phyloP scores from a whole-genome alignment of 352 stramenopile genomes.

The Thalassiosira hispida region DNA sequence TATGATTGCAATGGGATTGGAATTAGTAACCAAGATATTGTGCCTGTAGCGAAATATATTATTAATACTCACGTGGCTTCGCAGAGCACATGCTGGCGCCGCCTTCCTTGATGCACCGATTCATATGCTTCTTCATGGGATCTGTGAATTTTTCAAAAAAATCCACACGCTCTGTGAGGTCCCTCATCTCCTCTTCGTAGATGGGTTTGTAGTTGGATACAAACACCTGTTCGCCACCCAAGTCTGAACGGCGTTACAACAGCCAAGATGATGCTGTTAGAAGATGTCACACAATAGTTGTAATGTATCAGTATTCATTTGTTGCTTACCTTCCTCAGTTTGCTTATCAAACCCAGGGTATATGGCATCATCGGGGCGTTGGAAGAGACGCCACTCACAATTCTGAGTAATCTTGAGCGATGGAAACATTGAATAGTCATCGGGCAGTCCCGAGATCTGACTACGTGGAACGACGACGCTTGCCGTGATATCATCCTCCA shows the following conservation, averaged over 20 bases:
- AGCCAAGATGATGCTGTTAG: too few species aligned
- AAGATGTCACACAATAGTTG: too few species aligned
- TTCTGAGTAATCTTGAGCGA: conserved; percentile 64
- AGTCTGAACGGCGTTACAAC: conserved; percentile 20
- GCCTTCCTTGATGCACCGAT: conserved; percentile 44
- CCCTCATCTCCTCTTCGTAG: conserved; percentile 61
- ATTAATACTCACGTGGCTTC: conserved; percentile 37
- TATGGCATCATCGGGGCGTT: conserved; percentile 65
- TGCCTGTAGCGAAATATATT: neutral
- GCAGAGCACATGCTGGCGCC: conserved; percentile 60
- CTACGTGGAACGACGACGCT: conserved; percentile 61
- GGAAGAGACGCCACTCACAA: conserved; percentile 67
- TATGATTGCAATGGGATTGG: neutral
- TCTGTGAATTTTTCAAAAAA: conserved; percentile 68
- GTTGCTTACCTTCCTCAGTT: conserved; percentile 51
- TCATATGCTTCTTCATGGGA: conserved; percentile 68
- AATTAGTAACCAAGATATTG: neutral
- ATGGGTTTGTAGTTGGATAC: conserved; percentile 67
- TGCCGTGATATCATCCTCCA: conserved; percentile 71
- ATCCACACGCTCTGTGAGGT: conserved; percentile 59
- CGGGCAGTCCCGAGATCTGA: conserved; percentile 50
- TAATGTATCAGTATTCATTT: neutral
- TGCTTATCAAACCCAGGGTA: conserved; percentile 66
- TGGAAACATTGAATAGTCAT: conserved; percentile 54
- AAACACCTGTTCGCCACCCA: conserved; percentile 49